Evolutionary conservation across 208 protist species (phyloP).

Genomic region (Leishmania lainsoni): DNA sequence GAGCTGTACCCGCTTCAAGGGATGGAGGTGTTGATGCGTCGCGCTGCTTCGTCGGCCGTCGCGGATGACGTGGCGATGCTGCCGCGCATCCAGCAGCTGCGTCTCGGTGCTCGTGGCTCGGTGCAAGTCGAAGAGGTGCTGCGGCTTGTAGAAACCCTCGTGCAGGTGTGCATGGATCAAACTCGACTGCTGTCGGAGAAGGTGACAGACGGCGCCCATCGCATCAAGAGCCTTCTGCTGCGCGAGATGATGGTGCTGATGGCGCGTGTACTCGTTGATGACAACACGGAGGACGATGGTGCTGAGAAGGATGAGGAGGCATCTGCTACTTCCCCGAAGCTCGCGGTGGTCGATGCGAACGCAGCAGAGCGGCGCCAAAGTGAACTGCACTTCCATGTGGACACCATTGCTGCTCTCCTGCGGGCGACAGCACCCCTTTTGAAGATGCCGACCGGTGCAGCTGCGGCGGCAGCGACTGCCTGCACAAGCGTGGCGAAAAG

Average conservation of each 20-base stretch:
- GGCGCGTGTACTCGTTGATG: conserved; percentile 60
- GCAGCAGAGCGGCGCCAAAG: conserved; percentile 13
- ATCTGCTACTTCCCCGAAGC: neutral
- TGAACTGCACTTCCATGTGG: conserved; percentile 50
- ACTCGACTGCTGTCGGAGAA: conserved; percentile 67
- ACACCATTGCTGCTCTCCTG: conserved; percentile 74
- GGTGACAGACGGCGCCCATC: conserved; percentile 39
- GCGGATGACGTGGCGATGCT: conserved; percentile 35
- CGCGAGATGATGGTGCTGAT: conserved; percentile 79
- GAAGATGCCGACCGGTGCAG: conserved; percentile 17
- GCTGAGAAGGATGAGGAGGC: conserved; percentile 12
- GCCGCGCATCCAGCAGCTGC: conserved; percentile 25
- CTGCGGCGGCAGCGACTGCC: conserved; percentile 10
- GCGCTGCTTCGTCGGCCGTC: conserved; percentile 21
- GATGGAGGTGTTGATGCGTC: conserved; percentile 49
- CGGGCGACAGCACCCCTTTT: conserved; percentile 74
- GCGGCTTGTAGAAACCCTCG: conserved; percentile 43
- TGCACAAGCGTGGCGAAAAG: conserved; percentile 6
- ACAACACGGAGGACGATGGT: conserved; percentile 14
- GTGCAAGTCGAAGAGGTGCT: conserved; percentile 43
- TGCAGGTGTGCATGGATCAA: conserved; percentile 62
- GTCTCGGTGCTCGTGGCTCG: conserved; percentile 22
- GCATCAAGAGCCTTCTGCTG: conserved; percentile 42
- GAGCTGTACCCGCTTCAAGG: conserved; percentile 52
- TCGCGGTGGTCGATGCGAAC: neutral